Conservation (phyloP, 140 eudicot species). For the Erigeron philadelphicus region DNA sequence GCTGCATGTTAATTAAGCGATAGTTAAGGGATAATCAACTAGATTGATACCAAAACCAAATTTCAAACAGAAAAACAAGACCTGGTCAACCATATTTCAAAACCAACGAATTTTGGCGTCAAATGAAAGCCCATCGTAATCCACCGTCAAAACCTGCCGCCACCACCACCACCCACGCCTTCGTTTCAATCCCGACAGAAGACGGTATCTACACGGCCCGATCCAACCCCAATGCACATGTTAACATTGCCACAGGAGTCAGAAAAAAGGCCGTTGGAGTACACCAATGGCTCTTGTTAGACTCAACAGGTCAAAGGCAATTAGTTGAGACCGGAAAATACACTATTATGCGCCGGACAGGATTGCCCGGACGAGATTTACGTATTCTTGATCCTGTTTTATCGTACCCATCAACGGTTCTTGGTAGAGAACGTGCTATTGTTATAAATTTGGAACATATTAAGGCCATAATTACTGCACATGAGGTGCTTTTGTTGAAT, state of each 20-base stretch:
- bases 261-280: slow-evolving; percentile 65
- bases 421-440: slow-evolving; percentile 56
- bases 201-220: slow-evolving; percentile 34
- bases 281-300: slow-evolving; percentile 35
- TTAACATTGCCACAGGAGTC: slow-evolving; percentile 31
- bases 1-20: too few species aligned
- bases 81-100: slow-evolving; percentile 25
- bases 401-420: slow-evolving; percentile 79
- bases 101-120: slow-evolving; percentile 22
- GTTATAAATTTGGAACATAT: slow-evolving; percentile 41
- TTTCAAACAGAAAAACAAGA: slow-evolving; percentile 19
- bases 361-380: slow-evolving; percentile 92
- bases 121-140: slow-evolving; percentile 42
- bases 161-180: slow-evolving; percentile 19
- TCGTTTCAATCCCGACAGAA: slow-evolving; percentile 31
- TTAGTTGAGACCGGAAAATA: slow-evolving; percentile 62
- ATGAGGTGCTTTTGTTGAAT: slow-evolving; percentile 40
- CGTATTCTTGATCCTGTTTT: slow-evolving; percentile 80
- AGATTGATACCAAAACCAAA: slow-evolving; percentile 6
- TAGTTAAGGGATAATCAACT: too few species aligned
- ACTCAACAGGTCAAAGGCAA: slow-evolving; percentile 34
- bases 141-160: slow-evolving; percentile 39
- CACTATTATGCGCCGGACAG: slow-evolving; percentile 79
- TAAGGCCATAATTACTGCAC: slow-evolving; percentile 42
- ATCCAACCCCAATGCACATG: slow-evolving; percentile 19